phyloP scores from a whole-genome alignment of 2,329 filamentous ascomycete genomes.

The Pestalotiopsis sp. region DNA sequence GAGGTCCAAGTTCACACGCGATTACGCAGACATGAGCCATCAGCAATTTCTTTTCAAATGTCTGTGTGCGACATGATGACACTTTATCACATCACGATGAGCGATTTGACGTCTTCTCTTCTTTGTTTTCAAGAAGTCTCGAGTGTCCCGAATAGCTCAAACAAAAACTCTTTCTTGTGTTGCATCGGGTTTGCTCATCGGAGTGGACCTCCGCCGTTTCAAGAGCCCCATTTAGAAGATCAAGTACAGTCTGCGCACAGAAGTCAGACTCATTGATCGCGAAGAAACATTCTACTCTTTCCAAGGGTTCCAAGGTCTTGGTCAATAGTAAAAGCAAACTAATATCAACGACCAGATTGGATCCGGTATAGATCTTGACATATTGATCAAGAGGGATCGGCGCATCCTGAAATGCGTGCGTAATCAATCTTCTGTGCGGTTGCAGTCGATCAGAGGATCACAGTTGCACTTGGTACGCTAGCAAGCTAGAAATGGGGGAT shows the following conservation, averaged over 20 bases:
- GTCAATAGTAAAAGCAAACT: not conserved
- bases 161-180: not conserved
- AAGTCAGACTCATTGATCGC: not conserved
- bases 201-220: not conserved
- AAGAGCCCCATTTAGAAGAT: not conserved
- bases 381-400: not conserved
- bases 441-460: slow-evolving; percentile 5
- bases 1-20: not conserved
- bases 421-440: slow-evolving; percentile 6
- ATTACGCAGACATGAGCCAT: not conserved
- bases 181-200: not conserved
- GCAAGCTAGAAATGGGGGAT: not conserved
- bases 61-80: not conserved
- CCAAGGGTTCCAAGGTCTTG: not conserved
- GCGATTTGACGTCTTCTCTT: not conserved
- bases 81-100: not conserved
- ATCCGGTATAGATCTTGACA: not conserved
- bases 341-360: not conserved
- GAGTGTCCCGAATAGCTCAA: not conserved
- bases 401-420: not conserved
- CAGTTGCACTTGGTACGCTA: not conserved
- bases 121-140: not conserved
- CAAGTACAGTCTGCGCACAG: not conserved
- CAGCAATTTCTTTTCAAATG: not conserved
- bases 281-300: not conserved